phyloP scores from a whole-genome alignment of 495 filamentous ascomycete genomes.

The Tricharina praecox region DNA sequence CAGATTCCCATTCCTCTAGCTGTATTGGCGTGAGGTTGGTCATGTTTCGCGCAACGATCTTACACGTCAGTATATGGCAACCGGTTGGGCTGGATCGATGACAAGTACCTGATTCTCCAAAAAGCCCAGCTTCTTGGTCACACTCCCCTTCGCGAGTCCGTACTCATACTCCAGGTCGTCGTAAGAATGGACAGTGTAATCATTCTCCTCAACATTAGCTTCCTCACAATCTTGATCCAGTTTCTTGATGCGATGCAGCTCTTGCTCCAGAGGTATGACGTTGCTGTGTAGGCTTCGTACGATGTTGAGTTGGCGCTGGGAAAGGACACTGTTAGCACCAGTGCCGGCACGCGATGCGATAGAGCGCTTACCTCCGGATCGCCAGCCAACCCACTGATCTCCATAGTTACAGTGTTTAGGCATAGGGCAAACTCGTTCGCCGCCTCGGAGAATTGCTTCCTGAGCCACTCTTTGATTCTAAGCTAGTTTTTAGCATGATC shows the following conservation, averaged over 20 bases:
- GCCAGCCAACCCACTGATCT: slow-evolving; percentile 85
- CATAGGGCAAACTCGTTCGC: slow-evolving; percentile 94
- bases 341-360: slow-evolving; percentile 11
- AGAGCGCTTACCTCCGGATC: slow-evolving; percentile 53
- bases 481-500: slow-evolving; percentile 4
- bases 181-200: slow-evolving; percentile 94
- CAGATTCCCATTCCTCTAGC: slow-evolving; percentile 91
- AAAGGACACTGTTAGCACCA: neutral
- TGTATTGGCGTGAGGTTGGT: slow-evolving; percentile 97
- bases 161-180: slow-evolving; percentile 92
- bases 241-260: slow-evolving; percentile 44
- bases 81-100: neutral
- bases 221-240: slow-evolving; percentile 79
- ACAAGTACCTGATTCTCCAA: slow-evolving; percentile 67
- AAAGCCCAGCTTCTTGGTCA: slow-evolving; percentile 88
- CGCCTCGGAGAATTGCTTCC: slow-evolving; percentile 82
- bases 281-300: slow-evolving; percentile 64
- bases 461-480: slow-evolving; percentile 85
- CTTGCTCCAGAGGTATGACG: slow-evolving; percentile 71
- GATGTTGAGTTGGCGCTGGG: slow-evolving; percentile 56
- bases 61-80: neutral
- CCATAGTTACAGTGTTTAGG: slow-evolving; percentile 78
- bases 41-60: slow-evolving; percentile 86
- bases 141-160: slow-evolving; percentile 71
- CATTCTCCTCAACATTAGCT: slow-evolving; percentile 97